Evolutionary conservation across 306 rosid genomes (phyloP).

Genomic region (Ochetophila trinervis): DNA sequence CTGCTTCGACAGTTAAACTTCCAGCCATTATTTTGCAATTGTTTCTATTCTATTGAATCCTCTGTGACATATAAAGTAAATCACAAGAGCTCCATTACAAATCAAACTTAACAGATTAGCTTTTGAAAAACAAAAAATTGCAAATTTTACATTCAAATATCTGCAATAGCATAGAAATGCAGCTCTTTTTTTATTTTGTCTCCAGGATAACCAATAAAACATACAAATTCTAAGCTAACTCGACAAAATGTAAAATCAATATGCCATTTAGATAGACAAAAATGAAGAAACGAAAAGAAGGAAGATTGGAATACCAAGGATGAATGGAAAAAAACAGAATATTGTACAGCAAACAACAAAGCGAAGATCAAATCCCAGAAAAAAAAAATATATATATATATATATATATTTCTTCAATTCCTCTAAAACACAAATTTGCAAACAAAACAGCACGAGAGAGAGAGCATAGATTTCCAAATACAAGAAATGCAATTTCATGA

Average conservation of each 20-base stretch:
- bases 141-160: not conserved
- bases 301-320: not conserved
- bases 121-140: not conserved
- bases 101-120: not conserved
- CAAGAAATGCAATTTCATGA: slow-evolving; percentile 6
- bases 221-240: not conserved
- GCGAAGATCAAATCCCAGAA: not conserved
- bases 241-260: not conserved
- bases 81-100: not conserved
- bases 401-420: not conserved
- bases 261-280: not conserved
- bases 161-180: not conserved
- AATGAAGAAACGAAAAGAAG: not conserved
- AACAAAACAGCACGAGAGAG: not conserved
- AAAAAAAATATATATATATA: no score
- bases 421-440: not conserved
- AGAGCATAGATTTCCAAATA: not conserved
- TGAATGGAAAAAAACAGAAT: not conserved
- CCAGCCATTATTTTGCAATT: slow-evolving; percentile 41
- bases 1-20: slow-evolving; percentile 24
- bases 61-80: slow-evolving; percentile 20
- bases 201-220: not conserved
- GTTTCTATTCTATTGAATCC: slow-evolving; percentile 7
- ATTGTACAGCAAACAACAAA: not conserved
- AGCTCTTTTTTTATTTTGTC: no score